Evolutionary conservation across 305 asterid species (phyloP).

Genomic region (Fraxinus platypoda): DNA sequence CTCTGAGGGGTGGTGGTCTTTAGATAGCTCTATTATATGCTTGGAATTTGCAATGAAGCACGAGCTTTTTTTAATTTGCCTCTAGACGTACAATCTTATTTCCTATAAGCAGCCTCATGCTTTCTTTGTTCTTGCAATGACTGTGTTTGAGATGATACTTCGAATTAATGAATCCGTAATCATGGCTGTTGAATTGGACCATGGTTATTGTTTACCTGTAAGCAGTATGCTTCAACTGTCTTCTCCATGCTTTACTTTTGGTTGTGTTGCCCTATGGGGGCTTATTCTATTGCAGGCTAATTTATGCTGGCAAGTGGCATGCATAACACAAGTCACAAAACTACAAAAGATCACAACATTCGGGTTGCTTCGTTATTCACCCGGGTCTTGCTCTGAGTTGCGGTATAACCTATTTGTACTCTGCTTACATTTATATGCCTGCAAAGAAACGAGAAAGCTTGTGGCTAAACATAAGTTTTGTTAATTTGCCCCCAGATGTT

Average conservation of each 20-base stretch:
- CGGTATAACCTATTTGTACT: slow-evolving; percentile 17
- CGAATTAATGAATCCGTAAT: neutral
- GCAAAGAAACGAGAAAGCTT: slow-evolving; percentile 1
- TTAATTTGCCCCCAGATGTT: neutral
- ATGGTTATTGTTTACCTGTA: neutral
- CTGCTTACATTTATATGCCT: slow-evolving; percentile 10
- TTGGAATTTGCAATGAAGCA: slow-evolving; percentile 3
- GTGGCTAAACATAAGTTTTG: neutral
- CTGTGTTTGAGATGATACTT: neutral
- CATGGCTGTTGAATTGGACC: neutral
- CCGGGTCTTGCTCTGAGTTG: slow-evolving; percentile 30
- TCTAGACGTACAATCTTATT: neutral
- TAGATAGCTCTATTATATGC: slow-evolving; percentile 16
- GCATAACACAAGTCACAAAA: slow-evolving; percentile 19
- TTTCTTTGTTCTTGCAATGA: neutral
- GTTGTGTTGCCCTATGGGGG: neutral
- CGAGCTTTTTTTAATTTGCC: neutral
- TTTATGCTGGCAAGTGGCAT: slow-evolving; percentile 26
- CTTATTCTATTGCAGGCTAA: slow-evolving; percentile 24
- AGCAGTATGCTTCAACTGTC: neutral
- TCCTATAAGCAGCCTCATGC: neutral
- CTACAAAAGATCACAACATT: slow-evolving; percentile 27
- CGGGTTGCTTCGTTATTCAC: slow-evolving; percentile 27
- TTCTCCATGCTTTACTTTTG: neutral
- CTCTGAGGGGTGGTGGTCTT: slow-evolving; percentile 65